Conservation (phyloP, 768 basidiomycete genomes). For the Tephrocybe sp. region DNA sequence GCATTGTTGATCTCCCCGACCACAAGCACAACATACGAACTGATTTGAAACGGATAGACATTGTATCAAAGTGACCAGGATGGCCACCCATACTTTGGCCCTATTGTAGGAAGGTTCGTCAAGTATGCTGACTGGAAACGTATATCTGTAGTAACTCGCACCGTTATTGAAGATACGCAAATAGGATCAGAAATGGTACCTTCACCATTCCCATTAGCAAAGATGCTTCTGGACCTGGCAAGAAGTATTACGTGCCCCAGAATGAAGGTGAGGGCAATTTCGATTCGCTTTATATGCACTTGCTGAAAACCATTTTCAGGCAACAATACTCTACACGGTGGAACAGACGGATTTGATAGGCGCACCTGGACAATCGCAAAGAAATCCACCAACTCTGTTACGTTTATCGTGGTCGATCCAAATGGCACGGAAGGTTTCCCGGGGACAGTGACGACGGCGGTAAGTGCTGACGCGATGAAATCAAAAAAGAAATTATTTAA, state of each 20-base stretch:
- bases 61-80: conserved; percentile 30
- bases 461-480: conserved; percentile 4
- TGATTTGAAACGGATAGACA: conserved; percentile 17
- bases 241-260: conserved; percentile 34
- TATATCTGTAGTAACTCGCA: neutral
- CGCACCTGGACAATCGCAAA: conserved; percentile 38
- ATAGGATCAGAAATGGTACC: conserved; percentile 40
- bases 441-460: conserved; percentile 34
- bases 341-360: conserved; percentile 40
- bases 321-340: conserved; percentile 45
- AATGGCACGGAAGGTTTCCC: conserved; percentile 47
- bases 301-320: conserved; percentile 21
- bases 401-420: conserved; percentile 39
- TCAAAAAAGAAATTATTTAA: neutral
- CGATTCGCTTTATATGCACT: neutral
- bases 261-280: conserved; percentile 32
- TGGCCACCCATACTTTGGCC: conserved; percentile 39
- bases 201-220: conserved; percentile 42
- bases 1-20: neutral
- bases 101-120: conserved; percentile 35
- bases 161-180: conserved; percentile 32
- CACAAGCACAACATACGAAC: neutral
- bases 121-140: neutral
- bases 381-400: conserved; percentile 32
- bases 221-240: conserved; percentile 30